phyloP scores from a whole-genome alignment of 257 asterid genomes.

The Parsonsia alboflavescens region DNA sequence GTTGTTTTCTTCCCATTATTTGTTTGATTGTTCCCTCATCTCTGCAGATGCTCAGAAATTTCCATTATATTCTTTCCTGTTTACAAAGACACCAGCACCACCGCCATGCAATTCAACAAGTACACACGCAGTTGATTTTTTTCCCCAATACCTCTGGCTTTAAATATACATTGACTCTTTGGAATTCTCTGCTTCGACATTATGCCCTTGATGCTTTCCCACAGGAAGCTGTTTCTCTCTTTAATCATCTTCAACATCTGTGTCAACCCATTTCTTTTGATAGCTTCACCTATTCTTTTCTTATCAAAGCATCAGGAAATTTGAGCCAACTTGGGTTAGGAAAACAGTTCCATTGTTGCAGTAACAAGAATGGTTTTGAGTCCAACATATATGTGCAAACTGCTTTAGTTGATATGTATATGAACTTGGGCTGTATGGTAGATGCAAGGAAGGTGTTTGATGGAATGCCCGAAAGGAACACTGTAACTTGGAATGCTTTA shows the following conservation, averaged over 20 bases:
- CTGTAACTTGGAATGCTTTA: constrained; percentile 72
- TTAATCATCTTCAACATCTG: constrained; percentile 35
- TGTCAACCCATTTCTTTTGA: constrained; percentile 23
- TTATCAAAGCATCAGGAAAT: constrained; percentile 53
- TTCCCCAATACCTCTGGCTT: constrained; percentile 23
- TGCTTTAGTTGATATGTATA: constrained; percentile 62
- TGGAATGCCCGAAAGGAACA: constrained; percentile 53
- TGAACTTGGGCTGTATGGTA: constrained; percentile 34
- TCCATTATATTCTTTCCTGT: constrained; percentile 12
- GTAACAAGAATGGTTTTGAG: constrained; percentile 40
- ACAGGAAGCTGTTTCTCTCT: constrained; percentile 42
- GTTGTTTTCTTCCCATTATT: not conserved
- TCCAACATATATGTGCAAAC: constrained; percentile 57
- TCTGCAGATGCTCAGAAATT: constrained; percentile 11
- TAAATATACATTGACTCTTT: constrained; percentile 25
- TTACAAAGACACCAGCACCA: constrained; percentile 14
- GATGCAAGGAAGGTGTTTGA: constrained; percentile 55
- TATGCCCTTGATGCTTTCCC: constrained; percentile 52
- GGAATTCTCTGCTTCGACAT: constrained; percentile 60
- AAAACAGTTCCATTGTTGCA: constrained; percentile 42
- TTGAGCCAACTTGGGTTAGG: constrained; percentile 27
- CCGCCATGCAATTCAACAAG: constrained; percentile 20
- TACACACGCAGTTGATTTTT: constrained; percentile 26
- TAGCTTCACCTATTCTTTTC: constrained; percentile 62
- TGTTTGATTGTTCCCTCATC: not conserved